Percentiles rank a stretch among this genome's conserved stretches.
Conservation (phyloP, 2,329 filamentous ascomycete species). For the Biscogniauxia marginata region DNA sequence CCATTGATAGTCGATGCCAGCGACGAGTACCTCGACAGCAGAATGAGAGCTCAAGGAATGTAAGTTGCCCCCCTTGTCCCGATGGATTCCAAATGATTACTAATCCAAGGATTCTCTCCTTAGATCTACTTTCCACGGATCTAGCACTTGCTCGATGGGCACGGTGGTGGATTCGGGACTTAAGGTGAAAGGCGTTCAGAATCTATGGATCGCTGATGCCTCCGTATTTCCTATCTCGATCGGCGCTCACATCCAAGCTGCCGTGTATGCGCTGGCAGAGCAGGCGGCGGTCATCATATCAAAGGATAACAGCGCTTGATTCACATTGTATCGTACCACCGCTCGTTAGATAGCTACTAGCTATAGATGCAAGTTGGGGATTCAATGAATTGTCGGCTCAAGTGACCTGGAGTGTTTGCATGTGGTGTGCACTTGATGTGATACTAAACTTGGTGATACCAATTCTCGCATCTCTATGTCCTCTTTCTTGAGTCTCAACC, state of each 20-base stretch:
- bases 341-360: too few species aligned
- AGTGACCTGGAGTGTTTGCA: too few species aligned
- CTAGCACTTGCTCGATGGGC: conserved; percentile 16
- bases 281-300: conserved; percentile 34
- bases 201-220: conserved; percentile 35
- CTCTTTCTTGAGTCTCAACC: too few species aligned
- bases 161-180: conserved; percentile 23
- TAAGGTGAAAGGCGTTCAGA: conserved; percentile 10
- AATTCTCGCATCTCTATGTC: too few species aligned
- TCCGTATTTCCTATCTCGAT: conserved; percentile 33
- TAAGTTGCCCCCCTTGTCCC: too few species aligned
- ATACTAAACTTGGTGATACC: too few species aligned
- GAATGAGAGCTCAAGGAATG: conserved; percentile 14
- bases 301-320: too few species aligned
- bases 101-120: neutral
- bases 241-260: conserved; percentile 31
- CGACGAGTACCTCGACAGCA: conserved; percentile 20
- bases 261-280: conserved; percentile 36
- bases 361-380: too few species aligned
- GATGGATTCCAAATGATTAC: too few species aligned
- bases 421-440: too few species aligned
- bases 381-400: too few species aligned
- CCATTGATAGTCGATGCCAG: conserved; percentile 9
- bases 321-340: too few species aligned
- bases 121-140: conserved; percentile 6